Conservation (phyloP, 176 grass and related monocot species). For the Aegilops longissima region DNA sequence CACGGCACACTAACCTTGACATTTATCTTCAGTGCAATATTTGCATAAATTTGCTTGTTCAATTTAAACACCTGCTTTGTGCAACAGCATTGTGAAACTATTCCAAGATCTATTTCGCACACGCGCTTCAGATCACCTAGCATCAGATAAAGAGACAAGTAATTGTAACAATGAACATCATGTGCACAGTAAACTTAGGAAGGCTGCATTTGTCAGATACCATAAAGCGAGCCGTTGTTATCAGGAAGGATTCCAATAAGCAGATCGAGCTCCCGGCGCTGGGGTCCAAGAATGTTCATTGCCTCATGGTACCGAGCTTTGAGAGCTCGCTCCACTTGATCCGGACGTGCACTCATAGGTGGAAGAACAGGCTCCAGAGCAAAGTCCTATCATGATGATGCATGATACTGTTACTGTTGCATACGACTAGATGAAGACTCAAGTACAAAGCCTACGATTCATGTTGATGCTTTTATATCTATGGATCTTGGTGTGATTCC, state of each 20-base stretch:
- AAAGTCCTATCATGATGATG: conserved; percentile 50
- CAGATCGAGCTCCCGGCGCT: conserved; percentile 66
- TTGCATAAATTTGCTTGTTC: conserved; percentile 81
- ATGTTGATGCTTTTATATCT: not conserved
- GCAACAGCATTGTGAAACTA: conserved; percentile 86
- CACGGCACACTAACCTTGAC: conserved; percentile 65
- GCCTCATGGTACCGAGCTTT: conserved; percentile 64
- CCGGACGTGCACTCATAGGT: conserved; percentile 40
- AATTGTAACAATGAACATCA: not conserved
- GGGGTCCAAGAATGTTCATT: conserved; percentile 58
- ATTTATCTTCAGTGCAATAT: conserved; percentile 96
- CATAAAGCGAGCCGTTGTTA: conserved; percentile 89
- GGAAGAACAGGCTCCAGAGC: conserved; percentile 70
- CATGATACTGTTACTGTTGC: conserved; percentile 3
- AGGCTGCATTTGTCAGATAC: conserved; percentile 35
- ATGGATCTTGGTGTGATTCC: not conserved
- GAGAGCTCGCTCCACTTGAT: conserved; percentile 64
- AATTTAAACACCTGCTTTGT: conserved; percentile 84
- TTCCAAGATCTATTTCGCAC: conserved; percentile 92
- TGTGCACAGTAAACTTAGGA: not conserved
- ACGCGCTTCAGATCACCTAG: conserved; percentile 92
- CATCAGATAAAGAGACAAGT: not conserved
- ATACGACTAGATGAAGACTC: not conserved
- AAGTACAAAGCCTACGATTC: not conserved
- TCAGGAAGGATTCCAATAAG: conserved; percentile 93